Base-by-base conservation (phyloP, 1,284 basidiomycete genomes). In the Ganoderma multipileum region DNA sequence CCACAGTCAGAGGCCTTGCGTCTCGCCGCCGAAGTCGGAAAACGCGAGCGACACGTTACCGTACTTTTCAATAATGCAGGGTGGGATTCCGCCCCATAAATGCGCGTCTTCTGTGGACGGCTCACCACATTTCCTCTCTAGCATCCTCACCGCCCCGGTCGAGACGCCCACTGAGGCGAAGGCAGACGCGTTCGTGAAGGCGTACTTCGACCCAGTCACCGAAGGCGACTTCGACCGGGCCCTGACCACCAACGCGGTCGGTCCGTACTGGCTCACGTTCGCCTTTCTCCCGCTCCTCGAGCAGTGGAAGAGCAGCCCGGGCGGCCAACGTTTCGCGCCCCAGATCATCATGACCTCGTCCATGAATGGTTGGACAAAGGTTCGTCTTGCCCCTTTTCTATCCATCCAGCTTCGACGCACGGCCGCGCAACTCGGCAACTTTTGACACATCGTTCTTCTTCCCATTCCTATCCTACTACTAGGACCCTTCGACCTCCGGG, bases 321-420 rank as follows among this genome's bases (percentile, higher is more conserved):
- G 65, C 6, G 74, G 66, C 6, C 50, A 67, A 14, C 67, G 80
- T 58, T 86, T 86, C 71, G 83, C 81, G 0, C 84, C 85, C 1
- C 85, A 86, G 74, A 77, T 87, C 33, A 76, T 86, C 58, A 86
- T 86, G 83, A 87, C 85, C 1, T 84, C 82, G 62, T 85, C 83
- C 65, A 85, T 86, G 84, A 86, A 85, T 71, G 85, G 85, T 0
- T 87, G 84, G 85, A 84, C 85, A 23, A 86, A 87, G 79, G 83
- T 81, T 28, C 7, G 68, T 14, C 30, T 20, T 18, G n/a, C 16
- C 12, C 39, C 44, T 23, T 9, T 2, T n/a, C n/a, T n/a, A n/a
- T n/a, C n/a, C 33, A n/a, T 12, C 60, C n/a, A 44, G 50, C 18
- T 8, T 26, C 2, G 1, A 63, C 28, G 3, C 28, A 8, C 2